Base-by-base conservation (phyloP, 495 filamentous ascomycete genomes). In the Talaromyces stipitatus region DNA sequence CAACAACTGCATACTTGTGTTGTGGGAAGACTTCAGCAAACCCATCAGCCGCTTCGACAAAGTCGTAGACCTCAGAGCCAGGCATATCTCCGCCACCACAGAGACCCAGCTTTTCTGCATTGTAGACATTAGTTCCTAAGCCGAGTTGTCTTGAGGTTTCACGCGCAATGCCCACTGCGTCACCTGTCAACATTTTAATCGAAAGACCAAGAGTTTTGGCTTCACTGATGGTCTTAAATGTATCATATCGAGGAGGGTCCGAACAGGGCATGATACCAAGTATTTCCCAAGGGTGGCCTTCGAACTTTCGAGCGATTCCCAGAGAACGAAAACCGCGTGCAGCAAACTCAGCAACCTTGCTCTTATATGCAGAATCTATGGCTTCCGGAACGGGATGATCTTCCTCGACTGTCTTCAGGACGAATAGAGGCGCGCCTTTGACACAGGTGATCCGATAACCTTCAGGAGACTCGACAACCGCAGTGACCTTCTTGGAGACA, bases 161-260 rank as follows among this genome's bases (percentile, higher is more conserved):
- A 72, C 86, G 83, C 65, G 91, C 91, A 72, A 95, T 95, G 71
- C 88, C 91, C 64, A 95, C 89, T 54, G 91, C 89, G 74, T 96
- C 91, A 78, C 91, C 91, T 70, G 91, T 96, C 75, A 96, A 85
- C 89, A 96, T 96, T 78, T 95, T 96, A 72, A 96, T 90, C 57
- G 85, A 87, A 45, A 96, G 78, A 74, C 91, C 91, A 53, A 96
- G 83, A 56, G 78, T 78, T 78, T 92, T 88, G 63, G 91, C 91
- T 76, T 96, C 91, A 66, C 85, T 83, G 74, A 96, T 88, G 58
- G 91, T 95, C 69, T 88, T 86, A 60, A 88, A 89, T 63, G 90
- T 95, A 69, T 95, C 91, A 75, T 94, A 83, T 65, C 91, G 88
- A 59, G 91, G 91, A 56, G 91, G 91, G 66, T 96, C 91, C 63